These are phyloP conservation scores for Candida silvicultrix DNA, from an alignment of 805 yeast species.

Conservation along the genomic window DNA sequence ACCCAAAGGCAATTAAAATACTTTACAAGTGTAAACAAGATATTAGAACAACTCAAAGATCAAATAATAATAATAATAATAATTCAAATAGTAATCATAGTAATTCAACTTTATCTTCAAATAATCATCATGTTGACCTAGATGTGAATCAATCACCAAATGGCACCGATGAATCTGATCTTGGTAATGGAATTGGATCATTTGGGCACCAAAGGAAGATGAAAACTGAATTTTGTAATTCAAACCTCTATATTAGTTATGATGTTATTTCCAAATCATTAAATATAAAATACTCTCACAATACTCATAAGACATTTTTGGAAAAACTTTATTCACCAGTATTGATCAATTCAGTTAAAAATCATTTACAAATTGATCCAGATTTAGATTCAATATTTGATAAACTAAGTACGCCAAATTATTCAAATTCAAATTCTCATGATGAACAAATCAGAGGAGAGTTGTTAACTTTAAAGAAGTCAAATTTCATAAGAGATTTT, in stretches of 20 bases:
- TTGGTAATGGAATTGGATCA: constrained; percentile 4
- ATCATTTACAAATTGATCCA: neutral
- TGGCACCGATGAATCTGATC: constrained; percentile 1
- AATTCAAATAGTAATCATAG: neutral
- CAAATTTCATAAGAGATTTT: constrained; percentile 18
- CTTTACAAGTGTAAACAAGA: constrained; percentile 22
- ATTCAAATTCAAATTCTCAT: neutral
- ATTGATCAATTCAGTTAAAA: constrained; percentile 12
- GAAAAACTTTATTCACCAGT: constrained; percentile 14
- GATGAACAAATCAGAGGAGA: constrained; percentile 10
- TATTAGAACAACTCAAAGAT: constrained; percentile 16
- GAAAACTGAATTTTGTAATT: constrained; percentile 20
- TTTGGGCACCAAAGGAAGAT: constrained; percentile 7
- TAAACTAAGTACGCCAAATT: constrained; percentile 2
- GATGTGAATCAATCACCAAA: neutral
- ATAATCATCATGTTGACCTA: neutral
- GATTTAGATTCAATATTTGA: constrained; percentile 7
- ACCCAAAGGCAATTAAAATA: constrained; percentile 19
- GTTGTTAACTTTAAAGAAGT: constrained; percentile 10
- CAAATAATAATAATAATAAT: neutral
- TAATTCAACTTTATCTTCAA: neutral
- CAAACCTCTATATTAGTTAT: constrained; percentile 19
- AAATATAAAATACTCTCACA: constrained; percentile 18
- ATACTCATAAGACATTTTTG: constrained; percentile 14
- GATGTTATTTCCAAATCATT: constrained; percentile 15